phyloP scores from a whole-genome alignment of 2,329 filamentous ascomycete species.

The Aureobasidium sp. region DNA sequence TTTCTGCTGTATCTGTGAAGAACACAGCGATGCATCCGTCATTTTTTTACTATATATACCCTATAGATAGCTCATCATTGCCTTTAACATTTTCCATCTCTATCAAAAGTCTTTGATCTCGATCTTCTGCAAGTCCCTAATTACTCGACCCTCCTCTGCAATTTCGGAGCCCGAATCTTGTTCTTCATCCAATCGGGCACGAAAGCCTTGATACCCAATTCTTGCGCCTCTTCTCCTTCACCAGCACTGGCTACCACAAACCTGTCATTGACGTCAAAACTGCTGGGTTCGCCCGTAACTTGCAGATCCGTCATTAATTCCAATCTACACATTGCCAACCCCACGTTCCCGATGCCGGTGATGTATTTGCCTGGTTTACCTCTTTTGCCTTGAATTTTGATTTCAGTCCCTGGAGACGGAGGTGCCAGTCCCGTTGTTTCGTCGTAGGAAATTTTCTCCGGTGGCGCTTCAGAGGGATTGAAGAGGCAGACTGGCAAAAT shows the following conservation, averaged over 20 bases:
- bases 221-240: slow-evolving; percentile 18
- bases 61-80: too few species aligned
- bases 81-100: too few species aligned
- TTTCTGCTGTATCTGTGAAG: background rate
- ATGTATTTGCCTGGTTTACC: slow-evolving; percentile 73
- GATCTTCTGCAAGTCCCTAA: too few species aligned
- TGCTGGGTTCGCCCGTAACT: slow-evolving; percentile 60
- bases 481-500: slow-evolving; percentile 77
- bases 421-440: slow-evolving; percentile 29
- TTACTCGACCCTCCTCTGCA: slow-evolving; percentile 30
- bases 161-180: slow-evolving; percentile 36
- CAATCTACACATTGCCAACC: slow-evolving; percentile 76
- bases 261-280: slow-evolving; percentile 51
- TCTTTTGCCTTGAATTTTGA: slow-evolving; percentile 45
- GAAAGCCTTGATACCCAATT: slow-evolving; percentile 50
- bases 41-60: too few species aligned
- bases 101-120: too few species aligned
- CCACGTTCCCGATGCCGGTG: slow-evolving; percentile 72
- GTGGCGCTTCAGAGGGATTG: slow-evolving; percentile 35
- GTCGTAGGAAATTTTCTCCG: slow-evolving; percentile 45
- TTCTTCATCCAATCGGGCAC: slow-evolving; percentile 67
- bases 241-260: slow-evolving; percentile 33
- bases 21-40: too few species aligned
- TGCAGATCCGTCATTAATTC: slow-evolving; percentile 82
- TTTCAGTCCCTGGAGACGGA: slow-evolving; percentile 36